A percentile compares a stretch with the other conserved stretches of the same genome.
These are phyloP conservation scores for Berkeleyomyces rouxiae DNA, from an alignment of 2,329 filamentous ascomycete species.

Conservation along the genomic window DNA sequence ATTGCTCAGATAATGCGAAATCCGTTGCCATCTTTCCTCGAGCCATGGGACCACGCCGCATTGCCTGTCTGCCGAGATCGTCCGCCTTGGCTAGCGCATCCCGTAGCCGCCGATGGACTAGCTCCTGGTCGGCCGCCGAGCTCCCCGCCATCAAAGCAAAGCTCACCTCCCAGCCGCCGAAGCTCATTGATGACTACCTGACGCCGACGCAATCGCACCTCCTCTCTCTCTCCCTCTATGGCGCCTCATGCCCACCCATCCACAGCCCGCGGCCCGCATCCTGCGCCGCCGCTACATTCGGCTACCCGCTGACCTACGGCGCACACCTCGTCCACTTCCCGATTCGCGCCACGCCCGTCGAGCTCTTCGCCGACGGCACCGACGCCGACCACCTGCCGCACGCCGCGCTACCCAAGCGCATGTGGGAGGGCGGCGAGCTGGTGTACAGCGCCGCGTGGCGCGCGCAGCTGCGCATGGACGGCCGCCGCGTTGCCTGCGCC, in stretches of 20 bases:
- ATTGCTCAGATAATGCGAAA: too few species aligned
- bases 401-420: slow-evolving; percentile 50
- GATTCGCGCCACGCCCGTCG: slow-evolving; percentile 40
- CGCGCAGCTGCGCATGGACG: slow-evolving; percentile 23
- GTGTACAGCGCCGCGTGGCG: slow-evolving; percentile 28
- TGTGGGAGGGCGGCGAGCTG: slow-evolving; percentile 78
- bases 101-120: slow-evolving; percentile 26
- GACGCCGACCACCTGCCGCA: slow-evolving; percentile 59
- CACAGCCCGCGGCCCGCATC: slow-evolving; percentile 4
- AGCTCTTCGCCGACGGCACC: slow-evolving; percentile 66
- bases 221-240: slow-evolving; percentile 41
- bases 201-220: slow-evolving; percentile 47
- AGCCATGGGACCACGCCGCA: neutral
- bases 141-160: neutral
- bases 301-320: slow-evolving; percentile 16
- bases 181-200: slow-evolving; percentile 28
- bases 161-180: slow-evolving; percentile 16
- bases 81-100: neutral
- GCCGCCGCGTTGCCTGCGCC: slow-evolving; percentile 25
- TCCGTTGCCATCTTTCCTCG: neutral
- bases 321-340: slow-evolving; percentile 63
- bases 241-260: slow-evolving; percentile 16
- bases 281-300: slow-evolving; percentile 5
- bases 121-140: neutral
- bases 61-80: neutral